Evolutionary conservation across 2,329 filamentous ascomycete genomes (phyloP).

Genomic region (Cordyceps tenuipes): DNA sequence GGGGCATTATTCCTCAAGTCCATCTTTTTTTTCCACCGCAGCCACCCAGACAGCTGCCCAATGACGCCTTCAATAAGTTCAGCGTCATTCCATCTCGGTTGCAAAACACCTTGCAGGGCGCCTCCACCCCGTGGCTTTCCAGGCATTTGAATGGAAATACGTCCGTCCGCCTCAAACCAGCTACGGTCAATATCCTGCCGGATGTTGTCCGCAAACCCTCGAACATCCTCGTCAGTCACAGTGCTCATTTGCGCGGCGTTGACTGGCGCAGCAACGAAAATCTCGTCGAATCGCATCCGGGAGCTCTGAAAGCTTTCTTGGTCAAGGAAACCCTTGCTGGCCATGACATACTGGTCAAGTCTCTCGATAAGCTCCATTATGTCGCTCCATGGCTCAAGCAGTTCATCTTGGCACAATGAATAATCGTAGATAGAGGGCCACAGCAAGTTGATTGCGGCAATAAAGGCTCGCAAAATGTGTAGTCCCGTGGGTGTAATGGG

Average conservation of each 20-base stretch:
- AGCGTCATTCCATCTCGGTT: constrained; percentile 24
- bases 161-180: constrained; percentile 30
- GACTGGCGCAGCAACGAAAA: constrained; percentile 3
- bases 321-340: background rate
- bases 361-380: background rate
- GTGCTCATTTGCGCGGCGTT: constrained; percentile 10
- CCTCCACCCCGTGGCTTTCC: constrained; percentile 22
- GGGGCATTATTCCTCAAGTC: background rate
- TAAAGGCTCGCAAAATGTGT: constrained; percentile 17
- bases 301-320: background rate
- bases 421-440: constrained; percentile 15
- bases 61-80: constrained; percentile 25
- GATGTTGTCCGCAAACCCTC: constrained; percentile 35
- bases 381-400: background rate
- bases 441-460: constrained; percentile 14
- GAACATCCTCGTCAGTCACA: constrained; percentile 23
- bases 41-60: constrained; percentile 26
- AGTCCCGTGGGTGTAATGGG: constrained; percentile 15
- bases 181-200: constrained; percentile 35
- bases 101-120: constrained; percentile 24
- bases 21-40: constrained; percentile 21
- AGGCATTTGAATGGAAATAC: constrained; percentile 31
- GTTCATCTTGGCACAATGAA: constrained; percentile 8
- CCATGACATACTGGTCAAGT: background rate
- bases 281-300: constrained; percentile 4